A percentile compares a stretch with the other conserved stretches of the same genome.
Conservation (phyloP, 371 early-diverging fungal genomes). For the Mucor ambiguus region DNA sequence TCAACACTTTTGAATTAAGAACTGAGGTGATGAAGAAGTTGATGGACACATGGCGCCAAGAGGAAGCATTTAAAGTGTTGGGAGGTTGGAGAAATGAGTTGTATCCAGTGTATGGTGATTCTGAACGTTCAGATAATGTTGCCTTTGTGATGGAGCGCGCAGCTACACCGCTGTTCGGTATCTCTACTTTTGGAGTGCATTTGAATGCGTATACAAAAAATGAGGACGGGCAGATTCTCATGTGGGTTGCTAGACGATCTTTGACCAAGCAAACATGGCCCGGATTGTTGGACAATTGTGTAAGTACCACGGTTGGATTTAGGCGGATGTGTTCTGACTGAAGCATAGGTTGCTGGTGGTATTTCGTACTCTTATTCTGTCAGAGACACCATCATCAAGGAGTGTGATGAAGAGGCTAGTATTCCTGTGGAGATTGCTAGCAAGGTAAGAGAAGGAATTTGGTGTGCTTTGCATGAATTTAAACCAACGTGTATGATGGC, state of each 20-base stretch:
- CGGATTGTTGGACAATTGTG: constrained; percentile 84
- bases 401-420: constrained; percentile 91
- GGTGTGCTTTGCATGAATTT: no score
- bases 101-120: constrained; percentile 75
- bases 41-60: constrained; percentile 45
- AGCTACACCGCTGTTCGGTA: constrained; percentile 76
- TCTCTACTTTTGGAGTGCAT: constrained; percentile 82
- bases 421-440: constrained; percentile 62
- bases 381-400: constrained; percentile 75
- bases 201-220: constrained; percentile 71
- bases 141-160: constrained; percentile 83
- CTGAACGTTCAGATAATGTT: constrained; percentile 37
- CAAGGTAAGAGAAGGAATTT: constrained; percentile 22
- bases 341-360: constrained; percentile 77
- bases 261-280: constrained; percentile 87
- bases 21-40: constrained; percentile 39
- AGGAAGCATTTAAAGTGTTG: constrained; percentile 33
- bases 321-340: background rate
- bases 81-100: constrained; percentile 65
- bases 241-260: constrained; percentile 89
- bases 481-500: background rate
- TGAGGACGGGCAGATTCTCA: constrained; percentile 49
- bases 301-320: constrained; percentile 22
- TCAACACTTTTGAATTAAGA: constrained; percentile 38
- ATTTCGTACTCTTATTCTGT: constrained; percentile 69